Base-by-base conservation (phyloP, 345 rosid genomes). In the Linum usitatissimum region DNA sequence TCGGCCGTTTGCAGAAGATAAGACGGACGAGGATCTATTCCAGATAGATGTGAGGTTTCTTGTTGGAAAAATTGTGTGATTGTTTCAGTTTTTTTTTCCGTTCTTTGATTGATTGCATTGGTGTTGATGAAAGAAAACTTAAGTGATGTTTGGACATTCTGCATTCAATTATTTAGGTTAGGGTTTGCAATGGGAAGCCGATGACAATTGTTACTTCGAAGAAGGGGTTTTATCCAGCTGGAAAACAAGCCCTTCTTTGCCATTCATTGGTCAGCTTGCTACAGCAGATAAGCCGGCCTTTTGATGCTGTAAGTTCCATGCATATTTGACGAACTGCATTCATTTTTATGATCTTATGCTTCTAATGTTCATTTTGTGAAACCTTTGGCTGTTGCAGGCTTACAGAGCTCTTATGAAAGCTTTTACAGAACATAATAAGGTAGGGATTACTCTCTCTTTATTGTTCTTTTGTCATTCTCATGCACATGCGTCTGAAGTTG, bases 11-110 rank as follows among this genome's bases (percentile, higher is more conserved):
- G 68, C 53, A 57, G 73, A 68, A 30, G 55, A 68, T 70, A 45
- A 42, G 53, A 30, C 57, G 36, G 59, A 63, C 30, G 70, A 18
- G 7, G 56, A 64, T 67, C 57, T 83, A 49, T 93, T 93, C 71
- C 97, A 84, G 78, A 82, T 93, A 65, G 99, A 93, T 81, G 99
- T 93, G 73, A 57, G 88, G 55, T 45, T 45, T 4, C 51, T 45
- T 7, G 48, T 45, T 10, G 51, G 4, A 2, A 45, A 13, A 10
- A 3, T 45, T 45, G 14, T 10, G 15, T 42, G 49, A 8, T 42
- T 42, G 49, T 10, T 45, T 45, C 51, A 10, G 19, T 54, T 59
- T 18, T 48, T 28, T n/a, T 18, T 31, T 18, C 20, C 0, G 48
- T 42, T 18, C 2, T 23, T 8, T 53, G 5, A 15, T 36, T 59